These are phyloP conservation scores for Sideroxylon spinosum DNA, from an alignment of 179 eudicot genomes.

Conservation along the genomic window DNA sequence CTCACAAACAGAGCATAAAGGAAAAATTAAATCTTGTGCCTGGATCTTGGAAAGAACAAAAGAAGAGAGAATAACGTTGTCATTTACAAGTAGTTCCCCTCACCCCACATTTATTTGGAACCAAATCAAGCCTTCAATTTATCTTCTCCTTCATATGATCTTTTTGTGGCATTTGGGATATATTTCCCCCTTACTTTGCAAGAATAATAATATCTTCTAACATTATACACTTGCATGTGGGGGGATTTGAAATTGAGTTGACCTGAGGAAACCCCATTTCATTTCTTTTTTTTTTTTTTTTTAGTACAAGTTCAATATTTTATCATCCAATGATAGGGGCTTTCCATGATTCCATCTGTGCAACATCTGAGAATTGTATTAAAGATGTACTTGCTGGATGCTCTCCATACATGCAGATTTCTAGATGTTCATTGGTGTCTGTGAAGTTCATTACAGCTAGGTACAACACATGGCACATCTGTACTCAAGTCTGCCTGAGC, in stretches of 20 bases:
- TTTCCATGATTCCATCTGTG: neutral
- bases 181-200: neutral
- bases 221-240: neutral
- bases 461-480: neutral
- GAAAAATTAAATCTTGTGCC: neutral
- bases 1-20: no score
- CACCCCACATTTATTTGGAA: neutral
- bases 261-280: neutral
- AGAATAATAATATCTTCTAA: neutral
- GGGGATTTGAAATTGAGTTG: neutral
- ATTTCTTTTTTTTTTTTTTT: neutral
- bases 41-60: neutral
- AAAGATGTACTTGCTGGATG: neutral
- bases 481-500: neutral
- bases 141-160: neutral
- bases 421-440: neutral
- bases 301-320: neutral
- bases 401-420: neutral
- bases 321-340: neutral
- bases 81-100: neutral
- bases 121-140: neutral
- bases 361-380: neutral
- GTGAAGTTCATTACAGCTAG: neutral
- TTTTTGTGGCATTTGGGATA: neutral
- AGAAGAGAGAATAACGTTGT: neutral